These are phyloP conservation scores for Tulasnella sp. DNA, from an alignment of 768 basidiomycete species.

Conservation along the genomic window DNA sequence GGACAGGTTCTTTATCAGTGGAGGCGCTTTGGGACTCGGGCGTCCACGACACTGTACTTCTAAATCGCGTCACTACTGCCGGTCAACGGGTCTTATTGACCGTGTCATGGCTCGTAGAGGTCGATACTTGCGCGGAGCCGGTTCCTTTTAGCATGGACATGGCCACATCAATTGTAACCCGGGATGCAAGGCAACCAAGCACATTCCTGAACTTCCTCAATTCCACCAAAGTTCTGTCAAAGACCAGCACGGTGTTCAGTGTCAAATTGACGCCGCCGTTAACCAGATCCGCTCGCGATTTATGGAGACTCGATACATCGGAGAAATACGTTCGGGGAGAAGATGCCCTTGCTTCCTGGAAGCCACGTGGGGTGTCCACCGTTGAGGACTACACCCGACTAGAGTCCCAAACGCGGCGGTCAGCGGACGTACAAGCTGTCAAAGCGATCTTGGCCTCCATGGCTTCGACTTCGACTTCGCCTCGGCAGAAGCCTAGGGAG, in stretches of 20 bases:
- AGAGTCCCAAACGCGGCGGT: constrained; percentile 64
- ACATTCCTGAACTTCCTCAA: constrained; percentile 72
- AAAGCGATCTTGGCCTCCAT: constrained; percentile 59
- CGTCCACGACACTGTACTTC: constrained; percentile 74
- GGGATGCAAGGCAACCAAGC: constrained; percentile 81
- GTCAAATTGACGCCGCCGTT: constrained; percentile 77
- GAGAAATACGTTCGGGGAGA: constrained; percentile 95
- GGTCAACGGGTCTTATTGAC: constrained; percentile 79
- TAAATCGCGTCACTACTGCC: constrained; percentile 78
- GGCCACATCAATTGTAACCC: constrained; percentile 73
- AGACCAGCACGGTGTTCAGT: constrained; percentile 79
- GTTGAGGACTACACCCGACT: constrained; percentile 81
- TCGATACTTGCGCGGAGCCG: constrained; percentile 81
- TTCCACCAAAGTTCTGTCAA: constrained; percentile 69
- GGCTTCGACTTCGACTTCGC: background rate
- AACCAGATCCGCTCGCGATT: constrained; percentile 79
- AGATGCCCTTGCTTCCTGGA: constrained; percentile 78
- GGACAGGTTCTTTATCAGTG: constrained; percentile 65
- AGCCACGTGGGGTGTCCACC: constrained; percentile 79
- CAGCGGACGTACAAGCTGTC: constrained; percentile 88
- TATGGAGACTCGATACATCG: constrained; percentile 93
- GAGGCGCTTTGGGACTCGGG: constrained; percentile 91
- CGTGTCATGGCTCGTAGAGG: constrained; percentile 69
- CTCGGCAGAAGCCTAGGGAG: constrained; percentile 36
- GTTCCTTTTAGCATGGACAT: constrained; percentile 87